A percentile compares a stretch with the other conserved stretches of the same genome.
Evolutionary conservation across 306 rosid species (phyloP).

Genomic region (Lablab purpureus): DNA sequence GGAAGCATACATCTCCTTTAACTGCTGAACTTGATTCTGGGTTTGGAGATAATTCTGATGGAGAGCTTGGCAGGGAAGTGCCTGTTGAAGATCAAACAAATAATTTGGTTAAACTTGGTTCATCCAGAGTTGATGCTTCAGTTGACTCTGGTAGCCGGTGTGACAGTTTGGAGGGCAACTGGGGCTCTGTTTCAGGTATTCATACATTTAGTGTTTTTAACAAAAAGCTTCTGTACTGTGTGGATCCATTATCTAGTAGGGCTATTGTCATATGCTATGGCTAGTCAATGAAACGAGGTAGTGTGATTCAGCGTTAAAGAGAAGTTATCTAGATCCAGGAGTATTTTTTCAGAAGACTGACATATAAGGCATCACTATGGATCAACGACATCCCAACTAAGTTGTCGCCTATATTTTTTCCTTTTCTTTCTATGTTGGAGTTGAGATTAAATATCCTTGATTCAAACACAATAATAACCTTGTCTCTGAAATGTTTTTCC

Average conservation of each 20-base stretch:
- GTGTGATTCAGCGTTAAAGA: not conserved
- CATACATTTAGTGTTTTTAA: slow-evolving; percentile 3
- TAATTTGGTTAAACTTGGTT: slow-evolving; percentile 44
- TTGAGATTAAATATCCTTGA: slow-evolving; percentile 2
- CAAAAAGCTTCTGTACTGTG: not conserved
- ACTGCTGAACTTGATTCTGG: slow-evolving; percentile 44
- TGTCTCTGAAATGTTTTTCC: not conserved
- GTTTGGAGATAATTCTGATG: slow-evolving; percentile 38
- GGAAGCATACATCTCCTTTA: slow-evolving; percentile 46
- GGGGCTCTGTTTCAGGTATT: slow-evolving; percentile 96
- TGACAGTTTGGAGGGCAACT: slow-evolving; percentile 83
- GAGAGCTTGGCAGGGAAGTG: slow-evolving; percentile 46
- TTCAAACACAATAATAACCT: not conserved
- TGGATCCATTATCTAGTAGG: not conserved
- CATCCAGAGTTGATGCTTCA: slow-evolving; percentile 62
- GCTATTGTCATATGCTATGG: slow-evolving; percentile 24
- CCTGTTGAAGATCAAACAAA: slow-evolving; percentile 53
- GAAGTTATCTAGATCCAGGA: not conserved
- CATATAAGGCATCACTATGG: no score
- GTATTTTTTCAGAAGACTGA: not conserved
- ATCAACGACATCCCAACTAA: no score
- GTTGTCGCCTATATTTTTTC: not conserved
- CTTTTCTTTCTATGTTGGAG: not conserved
- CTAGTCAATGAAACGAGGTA: slow-evolving; percentile 14
- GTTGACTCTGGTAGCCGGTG: slow-evolving; percentile 69